Evolutionary conservation across 495 filamentous ascomycete species (phyloP).

Genomic region (Neurospora africana): DNA sequence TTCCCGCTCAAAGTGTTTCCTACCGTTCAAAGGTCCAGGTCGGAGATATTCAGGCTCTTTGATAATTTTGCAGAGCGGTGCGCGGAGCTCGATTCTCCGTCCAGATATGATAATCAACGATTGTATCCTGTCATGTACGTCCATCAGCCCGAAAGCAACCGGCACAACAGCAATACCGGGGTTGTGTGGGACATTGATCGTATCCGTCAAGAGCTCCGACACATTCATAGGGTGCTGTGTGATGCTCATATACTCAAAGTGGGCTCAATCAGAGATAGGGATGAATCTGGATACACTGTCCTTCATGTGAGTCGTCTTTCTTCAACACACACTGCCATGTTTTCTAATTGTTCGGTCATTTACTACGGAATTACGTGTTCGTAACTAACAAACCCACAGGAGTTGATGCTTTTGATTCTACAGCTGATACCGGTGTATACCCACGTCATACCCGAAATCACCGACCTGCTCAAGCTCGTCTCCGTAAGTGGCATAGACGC

Average conservation of each 20-base stretch:
- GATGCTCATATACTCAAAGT: not conserved
- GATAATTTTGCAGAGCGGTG: not conserved
- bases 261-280: not conserved
- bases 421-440: not conserved
- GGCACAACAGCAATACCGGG: not conserved
- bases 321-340: not conserved
- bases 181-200: not conserved
- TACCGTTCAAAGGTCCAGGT: not conserved
- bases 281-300: not conserved
- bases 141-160: not conserved
- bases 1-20: not conserved
- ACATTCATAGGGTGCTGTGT: not conserved
- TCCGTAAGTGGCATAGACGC: not conserved
- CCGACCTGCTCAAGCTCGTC: not conserved
- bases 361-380: not conserved
- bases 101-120: not conserved
- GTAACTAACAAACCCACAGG: not conserved
- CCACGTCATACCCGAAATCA: not conserved
- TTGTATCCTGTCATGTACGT: not conserved
- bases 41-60: not conserved
- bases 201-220: not conserved
- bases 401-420: not conserved
- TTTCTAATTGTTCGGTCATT: not conserved
- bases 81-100: not conserved
- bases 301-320: not conserved